Evolutionary conservation across 179 eudicot genomes (phyloP).

Genomic region (Corrigiola litoralis): DNA sequence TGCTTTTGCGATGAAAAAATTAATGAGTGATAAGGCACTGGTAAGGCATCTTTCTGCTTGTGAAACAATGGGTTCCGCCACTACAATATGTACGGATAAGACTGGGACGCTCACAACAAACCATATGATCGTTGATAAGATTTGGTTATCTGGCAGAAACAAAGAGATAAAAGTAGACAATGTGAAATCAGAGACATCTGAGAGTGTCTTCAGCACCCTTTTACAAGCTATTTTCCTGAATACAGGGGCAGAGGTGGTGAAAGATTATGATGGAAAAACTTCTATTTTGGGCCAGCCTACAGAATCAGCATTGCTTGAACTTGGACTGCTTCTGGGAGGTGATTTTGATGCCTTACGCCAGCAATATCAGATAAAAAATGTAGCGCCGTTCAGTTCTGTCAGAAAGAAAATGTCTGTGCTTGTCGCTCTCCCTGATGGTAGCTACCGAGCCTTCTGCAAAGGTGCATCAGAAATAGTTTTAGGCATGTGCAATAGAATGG

Average conservation of each 20-base stretch:
- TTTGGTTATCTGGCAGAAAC: slow-evolving; percentile 59
- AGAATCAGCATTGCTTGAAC: slow-evolving; percentile 75
- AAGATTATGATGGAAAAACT: slow-evolving; percentile 48
- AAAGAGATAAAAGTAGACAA: slow-evolving; percentile 39
- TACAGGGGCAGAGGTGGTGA: slow-evolving; percentile 80
- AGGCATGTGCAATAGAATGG: slow-evolving; percentile 50
- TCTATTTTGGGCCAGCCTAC: slow-evolving; percentile 80
- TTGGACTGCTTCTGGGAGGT: slow-evolving; percentile 62
- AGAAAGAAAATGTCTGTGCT: slow-evolving; percentile 87
- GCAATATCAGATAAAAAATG: slow-evolving; percentile 37
- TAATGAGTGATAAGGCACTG: slow-evolving; percentile 77
- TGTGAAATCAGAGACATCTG: slow-evolving; percentile 33
- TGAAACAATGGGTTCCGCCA: slow-evolving; percentile 94
- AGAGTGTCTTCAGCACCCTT: slow-evolving; percentile 34
- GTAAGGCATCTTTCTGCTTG: slow-evolving; percentile 91
- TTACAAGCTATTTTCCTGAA: slow-evolving; percentile 63
- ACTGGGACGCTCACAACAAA: slow-evolving; percentile 92
- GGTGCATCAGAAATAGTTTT: slow-evolving; percentile 90
- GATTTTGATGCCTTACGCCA: slow-evolving; percentile 48
- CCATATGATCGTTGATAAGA: slow-evolving; percentile 78
- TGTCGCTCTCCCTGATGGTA: slow-evolving; percentile 62
- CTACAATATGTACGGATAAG: slow-evolving; percentile 83
- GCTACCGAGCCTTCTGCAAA: slow-evolving; percentile 69
- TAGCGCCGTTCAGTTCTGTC: slow-evolving; percentile 83
- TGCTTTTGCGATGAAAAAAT: slow-evolving; percentile 91